phyloP scores from a whole-genome alignment of 2,329 filamentous ascomycete genomes.

The Aspergillus neotritici region DNA sequence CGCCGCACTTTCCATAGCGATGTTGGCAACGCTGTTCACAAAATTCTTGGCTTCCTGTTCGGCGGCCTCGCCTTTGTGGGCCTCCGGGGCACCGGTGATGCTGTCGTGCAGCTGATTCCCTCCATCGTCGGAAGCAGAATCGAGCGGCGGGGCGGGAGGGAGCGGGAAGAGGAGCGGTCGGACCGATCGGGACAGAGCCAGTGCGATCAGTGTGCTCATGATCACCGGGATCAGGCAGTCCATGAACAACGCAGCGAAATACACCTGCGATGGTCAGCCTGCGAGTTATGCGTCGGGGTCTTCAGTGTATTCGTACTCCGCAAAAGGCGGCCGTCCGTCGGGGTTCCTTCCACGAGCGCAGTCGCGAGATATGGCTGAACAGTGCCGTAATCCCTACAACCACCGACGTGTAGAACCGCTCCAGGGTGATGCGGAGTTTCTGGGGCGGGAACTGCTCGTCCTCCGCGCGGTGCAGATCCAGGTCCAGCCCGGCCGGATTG shows the following conservation, averaged over 20 bases:
- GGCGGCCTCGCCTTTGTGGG: slow-evolving; percentile 74
- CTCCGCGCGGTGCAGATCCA: slow-evolving; percentile 75
- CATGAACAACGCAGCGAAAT: slow-evolving; percentile 63
- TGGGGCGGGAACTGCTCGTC: slow-evolving; percentile 80
- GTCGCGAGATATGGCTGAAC: slow-evolving; percentile 66
- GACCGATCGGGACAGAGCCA: slow-evolving; percentile 61
- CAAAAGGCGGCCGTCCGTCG: slow-evolving; percentile 63
- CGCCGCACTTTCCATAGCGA: slow-evolving; percentile 68
- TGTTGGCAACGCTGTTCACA: slow-evolving; percentile 65
- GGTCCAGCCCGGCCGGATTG: slow-evolving; percentile 50
- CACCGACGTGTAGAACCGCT: slow-evolving; percentile 76
- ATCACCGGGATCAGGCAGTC: slow-evolving; percentile 64
- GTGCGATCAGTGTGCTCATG: slow-evolving; percentile 53
- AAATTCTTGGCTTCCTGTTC: slow-evolving; percentile 79
- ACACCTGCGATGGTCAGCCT: slow-evolving; percentile 32
- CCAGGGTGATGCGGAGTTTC: slow-evolving; percentile 70
- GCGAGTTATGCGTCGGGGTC: too few species aligned
- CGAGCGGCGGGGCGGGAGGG: slow-evolving; percentile 63
- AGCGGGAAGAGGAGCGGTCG: slow-evolving; percentile 65
- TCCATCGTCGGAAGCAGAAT: slow-evolving; percentile 55
- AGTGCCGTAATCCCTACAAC: slow-evolving; percentile 60
- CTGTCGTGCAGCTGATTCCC: slow-evolving; percentile 61
- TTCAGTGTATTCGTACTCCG: slow-evolving; percentile 35
- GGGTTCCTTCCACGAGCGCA: slow-evolving; percentile 74
- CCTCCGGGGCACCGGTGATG: slow-evolving; percentile 72